Evolutionary conservation across 306 rosid genomes (phyloP), one percentile per base, ranked within the genome.

Genomic region (Trifolium pratense): DNA sequence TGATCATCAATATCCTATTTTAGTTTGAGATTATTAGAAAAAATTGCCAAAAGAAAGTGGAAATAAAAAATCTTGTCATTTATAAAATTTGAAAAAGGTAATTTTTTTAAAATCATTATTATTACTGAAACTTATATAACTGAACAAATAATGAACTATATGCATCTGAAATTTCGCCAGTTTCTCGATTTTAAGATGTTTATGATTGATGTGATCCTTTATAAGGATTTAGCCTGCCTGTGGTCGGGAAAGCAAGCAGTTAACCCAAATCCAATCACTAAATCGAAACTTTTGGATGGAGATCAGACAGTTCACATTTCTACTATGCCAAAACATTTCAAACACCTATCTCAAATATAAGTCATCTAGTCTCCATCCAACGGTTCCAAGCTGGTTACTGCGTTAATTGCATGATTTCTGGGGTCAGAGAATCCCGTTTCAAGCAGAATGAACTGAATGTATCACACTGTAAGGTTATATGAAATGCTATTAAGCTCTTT

Each of bases 381-480:
- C 1, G 1, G 11, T 49, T 49, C 21, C 56, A 49, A 16, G 23
- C 21, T 16, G 1, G 4, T 16, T 6, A 16, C 23, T 16, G 12
- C 56, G 56, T 16, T 49, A 7, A 49, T 49, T 49, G 56, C 11
- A 3, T 49, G 11, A 7, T 49, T 49, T 49, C 23, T 4, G 23
- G 56, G 17, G 5, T 49, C 56, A 16, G 56, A 49, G 12, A 7
- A 7, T 49, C 23, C 12, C 0, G 7, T 0, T 49, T 49, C 56
- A 16, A 49, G 56, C 56, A 49, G 49, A 73, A 49, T 58, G 66
- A 1, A 20, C 5, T 65, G 68, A 71, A 4, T 42, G 2, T 45
- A 20, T n/a, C 18, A 2, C 16, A 9, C 57, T 57, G 17, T 43
- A 70, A 46, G 25, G 34, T 39, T 49, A 46, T 14, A 21, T 55